Base-by-base conservation (phyloP, 2,329 filamentous ascomycete species). In the Basipetospora chlamydospora region DNA sequence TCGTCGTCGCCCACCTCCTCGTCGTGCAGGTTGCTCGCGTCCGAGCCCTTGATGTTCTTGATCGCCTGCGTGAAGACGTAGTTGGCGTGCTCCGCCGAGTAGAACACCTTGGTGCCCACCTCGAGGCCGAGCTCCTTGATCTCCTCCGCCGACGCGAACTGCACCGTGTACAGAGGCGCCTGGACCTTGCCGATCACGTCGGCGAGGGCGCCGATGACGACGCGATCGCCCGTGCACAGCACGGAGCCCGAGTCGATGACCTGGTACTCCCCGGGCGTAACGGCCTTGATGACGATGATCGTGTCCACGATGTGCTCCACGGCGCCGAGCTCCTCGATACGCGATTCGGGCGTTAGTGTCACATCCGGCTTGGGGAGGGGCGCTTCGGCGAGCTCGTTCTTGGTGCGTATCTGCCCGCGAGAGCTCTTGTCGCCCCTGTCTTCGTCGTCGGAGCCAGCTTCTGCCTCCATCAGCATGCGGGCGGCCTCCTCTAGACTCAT, bases 21-120 rank as follows among this genome's bases (percentile, higher is more conserved):
- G 46, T 96, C 90, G 55, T 94, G 81, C 38, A 94, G 69, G 52
- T 96, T 96, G 35, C 85, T 93, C 7, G 90, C 88, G 56, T 98
- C 90, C 8, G 85, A 90, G 41, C 86, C 85, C 59, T 93, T 96
- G 49, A 80, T 54, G 36, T 67, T 70, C 55, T 80, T 81, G 39
- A 96, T 63, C 6, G 79, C 75, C 53, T 90, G 73, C 0, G 88
- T 95, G 51, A 94, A 90, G 38, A 94, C 84, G 47, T 80, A 92
- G 0, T 70, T 77, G 28, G 85, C 85, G 53, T 90, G 80, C 7
- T 73, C 63, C 30, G 79, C 70, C 3, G 88, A 76, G 50, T 94
- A 96, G 59, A 36, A 94, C 3, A 96, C 61, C 33, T 73, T 72
- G 2, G 71, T 73, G 20, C 80, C 84, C 28, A 73, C 61, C n/a